Evolutionary conservation across 108 stramenopile genomes (phyloP).

Genomic region (Fragilaria radians): DNA sequence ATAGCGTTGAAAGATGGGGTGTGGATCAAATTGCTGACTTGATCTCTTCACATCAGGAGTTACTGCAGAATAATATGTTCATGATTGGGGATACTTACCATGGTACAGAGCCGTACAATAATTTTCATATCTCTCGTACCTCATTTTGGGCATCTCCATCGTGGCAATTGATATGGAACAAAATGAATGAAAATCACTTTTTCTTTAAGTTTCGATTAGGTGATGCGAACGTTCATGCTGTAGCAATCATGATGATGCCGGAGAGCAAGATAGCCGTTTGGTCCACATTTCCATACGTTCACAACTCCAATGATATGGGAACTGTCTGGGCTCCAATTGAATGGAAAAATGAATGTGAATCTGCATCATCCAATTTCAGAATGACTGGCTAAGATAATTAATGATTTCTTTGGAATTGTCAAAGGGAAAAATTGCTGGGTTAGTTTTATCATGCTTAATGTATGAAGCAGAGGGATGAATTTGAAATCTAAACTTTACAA

Average conservation of each 20-base stretch:
- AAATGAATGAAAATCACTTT: constrained; percentile 6
- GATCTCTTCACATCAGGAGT: constrained; percentile 1
- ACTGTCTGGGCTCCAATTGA: constrained; percentile 2
- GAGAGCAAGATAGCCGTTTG: constrained; percentile 1
- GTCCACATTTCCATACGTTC: constrained; percentile 17
- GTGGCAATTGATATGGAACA: constrained; percentile 10
- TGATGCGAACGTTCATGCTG: constrained; percentile 27
- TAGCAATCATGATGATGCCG: constrained; percentile 20
- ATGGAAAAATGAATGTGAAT: constrained; percentile 15
- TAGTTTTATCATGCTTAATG: too few relatives aligned
- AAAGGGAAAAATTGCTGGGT: too few relatives aligned
- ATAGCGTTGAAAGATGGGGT: constrained; percentile 14
- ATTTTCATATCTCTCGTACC: constrained; percentile 20
- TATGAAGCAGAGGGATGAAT: too few relatives aligned
- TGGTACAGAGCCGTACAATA: constrained; percentile 24
- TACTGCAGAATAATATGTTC: not conserved
- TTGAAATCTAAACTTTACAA: too few relatives aligned
- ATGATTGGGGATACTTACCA: not conserved
- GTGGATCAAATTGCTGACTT: constrained; percentile 11
- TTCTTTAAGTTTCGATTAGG: constrained; percentile 30
- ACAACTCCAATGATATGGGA: constrained; percentile 22
- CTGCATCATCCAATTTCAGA: too few relatives aligned
- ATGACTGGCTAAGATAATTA: too few relatives aligned
- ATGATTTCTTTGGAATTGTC: too few relatives aligned
- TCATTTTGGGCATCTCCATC: constrained; percentile 13